Conservation (phyloP, 352 stramenopile species). For the Aphanomyces stellatus region DNA sequence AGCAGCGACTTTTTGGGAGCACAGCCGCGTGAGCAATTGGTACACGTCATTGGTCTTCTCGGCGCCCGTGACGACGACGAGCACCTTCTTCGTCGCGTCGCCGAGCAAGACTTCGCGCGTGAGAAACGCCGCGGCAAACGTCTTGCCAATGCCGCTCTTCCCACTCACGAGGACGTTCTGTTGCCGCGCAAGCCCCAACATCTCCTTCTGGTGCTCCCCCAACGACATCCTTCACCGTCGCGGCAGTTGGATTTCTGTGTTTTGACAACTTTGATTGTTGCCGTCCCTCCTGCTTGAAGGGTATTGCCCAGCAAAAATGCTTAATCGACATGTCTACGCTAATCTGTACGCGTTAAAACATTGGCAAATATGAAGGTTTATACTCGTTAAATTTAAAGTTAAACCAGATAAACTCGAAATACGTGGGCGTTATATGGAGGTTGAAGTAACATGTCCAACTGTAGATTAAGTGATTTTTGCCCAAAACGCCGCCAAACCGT, state of each 20-base stretch:
- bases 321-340: too few relatives aligned
- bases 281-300: too few relatives aligned
- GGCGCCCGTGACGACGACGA: neutral
- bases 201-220: constrained; percentile 57
- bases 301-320: too few relatives aligned
- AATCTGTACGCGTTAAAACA: too few relatives aligned
- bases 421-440: too few relatives aligned
- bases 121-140: constrained; percentile 45
- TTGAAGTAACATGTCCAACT: too few relatives aligned
- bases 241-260: neutral
- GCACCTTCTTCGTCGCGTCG: neutral
- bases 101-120: constrained; percentile 32
- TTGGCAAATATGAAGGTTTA: too few relatives aligned
- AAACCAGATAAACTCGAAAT: too few relatives aligned
- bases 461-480: too few relatives aligned
- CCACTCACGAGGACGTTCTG: constrained; percentile 61
- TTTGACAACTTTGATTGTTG: neutral
- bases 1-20: neutral
- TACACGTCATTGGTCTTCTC: neutral
- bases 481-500: too few relatives aligned
- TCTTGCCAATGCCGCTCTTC: constrained; percentile 52
- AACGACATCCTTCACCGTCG: constrained; percentile 22
- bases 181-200: constrained; percentile 47
- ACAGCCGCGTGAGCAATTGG: neutral
- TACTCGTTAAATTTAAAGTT: too few relatives aligned